These are phyloP conservation scores for Aspergillus hiratsukae DNA, from an alignment of 2,329 filamentous ascomycete species.

Conservation along the genomic window DNA sequence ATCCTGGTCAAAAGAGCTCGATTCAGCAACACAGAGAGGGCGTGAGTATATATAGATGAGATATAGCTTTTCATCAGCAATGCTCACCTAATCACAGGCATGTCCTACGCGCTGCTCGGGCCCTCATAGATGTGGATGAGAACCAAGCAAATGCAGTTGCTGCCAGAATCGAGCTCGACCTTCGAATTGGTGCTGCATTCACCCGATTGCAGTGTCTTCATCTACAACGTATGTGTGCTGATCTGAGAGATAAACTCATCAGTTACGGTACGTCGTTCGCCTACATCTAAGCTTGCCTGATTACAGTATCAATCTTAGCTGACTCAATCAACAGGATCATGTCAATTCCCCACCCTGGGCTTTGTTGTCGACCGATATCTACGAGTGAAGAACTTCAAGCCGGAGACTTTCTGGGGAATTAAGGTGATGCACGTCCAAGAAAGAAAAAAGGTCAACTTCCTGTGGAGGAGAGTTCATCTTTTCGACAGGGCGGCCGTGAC, in stretches of 20 bases:
- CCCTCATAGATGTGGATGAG: constrained; percentile 74
- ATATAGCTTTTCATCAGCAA: background rate
- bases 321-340: constrained; percentile 58
- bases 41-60: constrained; percentile 49
- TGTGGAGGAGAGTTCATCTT: constrained; percentile 74
- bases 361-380: constrained; percentile 98
- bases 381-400: constrained; percentile 86
- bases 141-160: constrained; percentile 81
- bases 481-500: constrained; percentile 82
- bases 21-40: constrained; percentile 94
- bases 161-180: constrained; percentile 84
- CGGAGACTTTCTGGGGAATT: constrained; percentile 90
- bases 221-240: constrained; percentile 66
- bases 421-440: constrained; percentile 76
- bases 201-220: constrained; percentile 80
- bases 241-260: constrained; percentile 61
- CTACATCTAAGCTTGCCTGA: background rate
- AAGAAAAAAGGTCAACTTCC: constrained; percentile 73
- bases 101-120: constrained; percentile 75
- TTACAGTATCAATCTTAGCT: background rate
- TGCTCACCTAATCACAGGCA: constrained; percentile 54
- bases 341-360: constrained; percentile 92
- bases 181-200: constrained; percentile 88
- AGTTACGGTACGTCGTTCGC: constrained; percentile 65
- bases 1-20: constrained; percentile 79